Conservation (phyloP, 2,329 filamentous ascomycete genomes). For the Furcasterigmium furcatum region DNA sequence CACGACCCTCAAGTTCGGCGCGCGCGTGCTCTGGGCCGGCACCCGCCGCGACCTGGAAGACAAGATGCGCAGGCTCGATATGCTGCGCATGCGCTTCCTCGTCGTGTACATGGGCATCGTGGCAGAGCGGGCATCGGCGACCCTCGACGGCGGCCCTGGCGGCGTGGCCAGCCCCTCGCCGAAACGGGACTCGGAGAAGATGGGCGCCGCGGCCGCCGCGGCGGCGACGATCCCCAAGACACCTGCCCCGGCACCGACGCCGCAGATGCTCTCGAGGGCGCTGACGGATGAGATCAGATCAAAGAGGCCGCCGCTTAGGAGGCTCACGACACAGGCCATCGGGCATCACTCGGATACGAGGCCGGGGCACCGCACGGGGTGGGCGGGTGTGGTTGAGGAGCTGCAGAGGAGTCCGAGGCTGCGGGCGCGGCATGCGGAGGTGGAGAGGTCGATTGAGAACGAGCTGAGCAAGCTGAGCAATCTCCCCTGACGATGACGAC, state of each 20-base stretch:
- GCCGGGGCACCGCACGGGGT: constrained; percentile 48
- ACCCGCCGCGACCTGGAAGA: constrained; percentile 53
- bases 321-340: constrained; percentile 51
- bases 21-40: constrained; percentile 56
- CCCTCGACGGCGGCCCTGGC: constrained; percentile 17
- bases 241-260: constrained; percentile 18
- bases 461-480: constrained; percentile 4
- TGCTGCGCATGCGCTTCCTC: constrained; percentile 62
- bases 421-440: constrained; percentile 59
- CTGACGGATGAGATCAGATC: constrained; percentile 37
- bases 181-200: constrained; percentile 10
- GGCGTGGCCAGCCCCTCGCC: not conserved
- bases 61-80: constrained; percentile 54
- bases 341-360: constrained; percentile 47
- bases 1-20: constrained; percentile 39
- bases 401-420: constrained; percentile 58
- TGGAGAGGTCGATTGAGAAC: constrained; percentile 51
- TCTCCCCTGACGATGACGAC: too few relatives aligned
- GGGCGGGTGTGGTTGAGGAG: constrained; percentile 62
- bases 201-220: constrained; percentile 1
- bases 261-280: constrained; percentile 30
- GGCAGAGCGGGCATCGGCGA: constrained; percentile 29
- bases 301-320: constrained; percentile 46
- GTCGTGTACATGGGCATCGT: constrained; percentile 63
- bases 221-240: constrained; percentile 23